phyloP scores from a whole-genome alignment of 768 basidiomycete genomes.

The Pisolithus microcarpus region DNA sequence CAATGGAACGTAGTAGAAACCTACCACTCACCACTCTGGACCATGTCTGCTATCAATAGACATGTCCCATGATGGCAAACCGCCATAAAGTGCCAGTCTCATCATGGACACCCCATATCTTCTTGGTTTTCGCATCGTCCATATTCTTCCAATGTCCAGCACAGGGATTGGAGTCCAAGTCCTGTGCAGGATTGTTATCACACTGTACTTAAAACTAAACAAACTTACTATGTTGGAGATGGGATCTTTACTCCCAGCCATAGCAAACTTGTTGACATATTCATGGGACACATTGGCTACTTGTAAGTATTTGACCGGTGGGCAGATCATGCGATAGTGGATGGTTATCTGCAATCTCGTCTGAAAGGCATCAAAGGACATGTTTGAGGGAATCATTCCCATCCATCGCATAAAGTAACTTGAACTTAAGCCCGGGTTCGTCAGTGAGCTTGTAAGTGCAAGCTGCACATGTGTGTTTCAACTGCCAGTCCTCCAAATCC shows the following conservation, averaged over 20 bases:
- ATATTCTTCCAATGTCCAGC: not conserved
- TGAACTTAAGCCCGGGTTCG: slow-evolving; percentile 1
- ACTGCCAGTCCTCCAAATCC: slow-evolving; percentile 6
- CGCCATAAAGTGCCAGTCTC: slow-evolving; percentile 31
- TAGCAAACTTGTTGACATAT: not conserved
- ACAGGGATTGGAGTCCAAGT: not conserved
- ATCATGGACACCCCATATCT: slow-evolving; percentile 30
- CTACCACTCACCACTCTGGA: slow-evolving; percentile 14
- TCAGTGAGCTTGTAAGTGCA: slow-evolving; percentile 4
- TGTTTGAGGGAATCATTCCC: slow-evolving; percentile 5
- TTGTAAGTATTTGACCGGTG: too few relatives aligned
- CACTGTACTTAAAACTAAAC: too few relatives aligned
- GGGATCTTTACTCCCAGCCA: too few relatives aligned
- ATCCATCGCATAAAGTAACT: slow-evolving; percentile 7
- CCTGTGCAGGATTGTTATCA: too few relatives aligned
- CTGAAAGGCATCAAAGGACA: too few relatives aligned
- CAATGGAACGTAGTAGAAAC: not conserved
- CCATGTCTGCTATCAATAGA: slow-evolving; percentile 17
- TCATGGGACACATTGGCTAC: not conserved
- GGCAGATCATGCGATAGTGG: too few relatives aligned
- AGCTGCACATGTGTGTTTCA: slow-evolving; percentile 5
- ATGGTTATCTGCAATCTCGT: too few relatives aligned
- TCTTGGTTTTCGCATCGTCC: not conserved
- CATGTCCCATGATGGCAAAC: slow-evolving; percentile 30
- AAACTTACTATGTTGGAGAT: too few relatives aligned